Conservation (phyloP, 768 basidiomycete genomes). For the Cubamyces lactineus region DNA sequence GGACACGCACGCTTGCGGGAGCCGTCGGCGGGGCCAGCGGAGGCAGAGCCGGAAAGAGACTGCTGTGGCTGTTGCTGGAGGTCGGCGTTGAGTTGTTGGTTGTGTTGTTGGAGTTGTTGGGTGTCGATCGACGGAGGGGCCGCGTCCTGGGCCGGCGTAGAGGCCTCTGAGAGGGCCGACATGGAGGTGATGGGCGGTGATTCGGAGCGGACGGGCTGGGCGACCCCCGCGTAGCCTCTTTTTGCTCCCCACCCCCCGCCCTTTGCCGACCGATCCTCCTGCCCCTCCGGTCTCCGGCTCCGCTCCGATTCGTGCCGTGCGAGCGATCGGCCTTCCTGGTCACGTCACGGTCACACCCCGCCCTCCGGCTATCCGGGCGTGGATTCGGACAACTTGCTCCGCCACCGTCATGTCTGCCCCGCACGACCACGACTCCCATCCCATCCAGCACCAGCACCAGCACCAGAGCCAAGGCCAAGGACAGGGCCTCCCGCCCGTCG, state of each 20-base stretch:
- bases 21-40: slow-evolving; percentile 34
- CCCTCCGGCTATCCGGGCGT: slow-evolving; percentile 18
- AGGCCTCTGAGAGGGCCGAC: slow-evolving; percentile 76
- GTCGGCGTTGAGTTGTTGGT: slow-evolving; percentile 38
- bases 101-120: slow-evolving; percentile 51
- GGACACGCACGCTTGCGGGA: slow-evolving; percentile 62
- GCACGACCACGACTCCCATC: slow-evolving; percentile 14
- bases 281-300: neutral
- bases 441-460: slow-evolving; percentile 7
- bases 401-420: slow-evolving; percentile 19
- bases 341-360: neutral
- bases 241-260: slow-evolving; percentile 7
- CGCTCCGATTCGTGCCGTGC: neutral
- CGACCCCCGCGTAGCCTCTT: slow-evolving; percentile 18
- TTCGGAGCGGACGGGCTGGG: slow-evolving; percentile 25
- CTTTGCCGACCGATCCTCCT: slow-evolving; percentile 13
- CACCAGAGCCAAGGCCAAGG: slow-evolving; percentile 14
- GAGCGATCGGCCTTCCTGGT: slow-evolving; percentile 3
- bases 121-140: slow-evolving; percentile 62
- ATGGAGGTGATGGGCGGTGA: slow-evolving; percentile 53
- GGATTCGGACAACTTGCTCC: neutral
- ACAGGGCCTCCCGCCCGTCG: slow-evolving; percentile 51
- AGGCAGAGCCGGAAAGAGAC: slow-evolving; percentile 29
- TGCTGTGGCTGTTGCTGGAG: slow-evolving; percentile 40
- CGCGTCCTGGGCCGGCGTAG: slow-evolving; percentile 70